These are phyloP conservation scores for Thinopyrum obtusiflorum DNA, from an alignment of 202 grass and related monocot genomes.

Conservation along the genomic window DNA sequence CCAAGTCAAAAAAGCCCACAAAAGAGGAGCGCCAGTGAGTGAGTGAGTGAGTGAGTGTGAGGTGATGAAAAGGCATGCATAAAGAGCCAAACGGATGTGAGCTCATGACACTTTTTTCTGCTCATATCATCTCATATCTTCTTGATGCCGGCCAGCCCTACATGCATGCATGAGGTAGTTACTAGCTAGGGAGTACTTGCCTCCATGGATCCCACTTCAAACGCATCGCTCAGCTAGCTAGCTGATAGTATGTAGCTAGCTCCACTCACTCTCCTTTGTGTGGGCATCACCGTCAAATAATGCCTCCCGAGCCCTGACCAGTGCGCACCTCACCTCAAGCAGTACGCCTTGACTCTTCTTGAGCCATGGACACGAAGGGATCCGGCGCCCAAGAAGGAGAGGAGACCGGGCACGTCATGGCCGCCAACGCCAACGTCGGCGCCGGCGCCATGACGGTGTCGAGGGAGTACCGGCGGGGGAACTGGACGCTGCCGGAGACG, in stretches of 20 bases:
- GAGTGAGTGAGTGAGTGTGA: neutral
- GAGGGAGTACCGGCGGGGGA: constrained; percentile 76
- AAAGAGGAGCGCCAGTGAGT: neutral
- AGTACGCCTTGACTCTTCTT: neutral
- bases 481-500: constrained; percentile 93
- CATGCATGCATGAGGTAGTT: constrained; percentile 32
- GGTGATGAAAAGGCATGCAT: constrained; percentile 25
- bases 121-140: constrained; percentile 1
- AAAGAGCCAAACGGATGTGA: constrained; percentile 41
- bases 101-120: constrained; percentile 8
- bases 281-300: constrained; percentile 31
- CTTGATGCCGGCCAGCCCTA: neutral
- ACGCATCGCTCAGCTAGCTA: constrained; percentile 10
- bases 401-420: constrained; percentile 16
- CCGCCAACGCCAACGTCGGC: neutral
- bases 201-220: neutral
- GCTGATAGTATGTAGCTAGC: neutral
- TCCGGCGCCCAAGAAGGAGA: constrained; percentile 15
- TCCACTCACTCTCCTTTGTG: neutral
- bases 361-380: constrained; percentile 29
- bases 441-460: constrained; percentile 20
- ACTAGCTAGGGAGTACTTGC: neutral
- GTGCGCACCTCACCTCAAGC: neutral
- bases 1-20: constrained; percentile 36
- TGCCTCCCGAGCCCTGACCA: constrained; percentile 6